Conservation (phyloP, 371 early-diverging fungal genomes). For the Lichtheimia ornata region DNA sequence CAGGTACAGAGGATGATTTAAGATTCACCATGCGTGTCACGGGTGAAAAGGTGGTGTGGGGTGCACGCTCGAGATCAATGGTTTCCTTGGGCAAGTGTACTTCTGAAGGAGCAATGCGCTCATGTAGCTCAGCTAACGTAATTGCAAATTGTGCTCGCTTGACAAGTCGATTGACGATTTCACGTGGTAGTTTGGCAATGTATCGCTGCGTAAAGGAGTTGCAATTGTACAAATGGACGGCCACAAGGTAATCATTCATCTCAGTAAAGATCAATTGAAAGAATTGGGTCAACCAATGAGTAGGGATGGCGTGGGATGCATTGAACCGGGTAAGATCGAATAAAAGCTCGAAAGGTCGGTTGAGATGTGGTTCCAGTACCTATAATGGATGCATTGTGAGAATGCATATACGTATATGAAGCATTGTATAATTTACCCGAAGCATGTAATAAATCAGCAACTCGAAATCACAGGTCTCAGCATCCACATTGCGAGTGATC, state of each 20-base stretch:
- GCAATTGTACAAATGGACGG: slow-evolving; percentile 74
- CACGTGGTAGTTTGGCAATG: slow-evolving; percentile 55
- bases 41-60: slow-evolving; percentile 54
- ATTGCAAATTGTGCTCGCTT: slow-evolving; percentile 66
- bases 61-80: slow-evolving; percentile 68
- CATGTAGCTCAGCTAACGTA: slow-evolving; percentile 63
- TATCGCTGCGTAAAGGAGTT: slow-evolving; percentile 72
- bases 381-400: slow-evolving; percentile 9
- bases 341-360: slow-evolving; percentile 76
- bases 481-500: slow-evolving; percentile 69
- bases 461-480: slow-evolving; percentile 83
- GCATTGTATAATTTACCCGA: slow-evolving; percentile 43
- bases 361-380: slow-evolving; percentile 60
- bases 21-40: slow-evolving; percentile 53
- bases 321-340: slow-evolving; percentile 82
- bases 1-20: slow-evolving; percentile 62
- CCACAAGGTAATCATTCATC: slow-evolving; percentile 51
- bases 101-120: slow-evolving; percentile 67
- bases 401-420: background rate
- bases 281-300: slow-evolving; percentile 74
- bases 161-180: slow-evolving; percentile 57
- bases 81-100: slow-evolving; percentile 76
- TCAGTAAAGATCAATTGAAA: slow-evolving; percentile 71
- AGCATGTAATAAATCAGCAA: slow-evolving; percentile 72
- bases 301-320: slow-evolving; percentile 72